Conservation (phyloP, 148 eudicot genomes). For the Silene uniflora region DNA sequence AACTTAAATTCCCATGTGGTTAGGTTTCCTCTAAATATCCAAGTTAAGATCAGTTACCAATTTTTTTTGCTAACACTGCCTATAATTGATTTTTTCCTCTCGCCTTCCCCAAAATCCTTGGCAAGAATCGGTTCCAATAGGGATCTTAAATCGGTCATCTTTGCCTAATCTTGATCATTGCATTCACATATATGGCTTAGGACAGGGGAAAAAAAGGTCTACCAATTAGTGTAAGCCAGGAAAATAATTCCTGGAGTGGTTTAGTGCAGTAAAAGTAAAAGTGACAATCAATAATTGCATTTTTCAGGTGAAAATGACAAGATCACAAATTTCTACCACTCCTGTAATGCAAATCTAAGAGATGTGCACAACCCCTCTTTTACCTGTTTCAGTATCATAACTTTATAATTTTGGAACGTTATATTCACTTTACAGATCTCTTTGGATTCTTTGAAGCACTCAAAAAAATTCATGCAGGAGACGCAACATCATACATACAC, state of each 20-base stretch:
- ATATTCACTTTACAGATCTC: constrained; percentile 21
- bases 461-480: constrained; percentile 18
- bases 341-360: constrained; percentile 13
- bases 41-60: too few species aligned
- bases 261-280: not conserved
- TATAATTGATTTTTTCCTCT: not conserved
- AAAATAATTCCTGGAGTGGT: not conserved
- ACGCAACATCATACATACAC: not conserved
- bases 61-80: not conserved
- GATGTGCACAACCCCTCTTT: constrained; percentile 2
- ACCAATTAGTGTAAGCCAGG: not conserved
- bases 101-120: not conserved
- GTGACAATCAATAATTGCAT: not conserved
- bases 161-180: too few species aligned
- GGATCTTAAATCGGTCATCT: too few species aligned
- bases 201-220: not conserved
- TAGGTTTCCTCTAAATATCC: not conserved
- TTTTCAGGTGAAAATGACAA: not conserved
- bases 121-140: too few species aligned
- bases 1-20: too few species aligned
- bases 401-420: constrained; percentile 23
- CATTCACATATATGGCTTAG: not conserved
- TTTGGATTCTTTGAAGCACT: constrained; percentile 29
- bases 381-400: constrained; percentile 20
- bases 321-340: constrained; percentile 1